These are phyloP conservation scores for Phialocephala subalpina DNA, from an alignment of 2,329 filamentous ascomycete species.

Conservation along the genomic window DNA sequence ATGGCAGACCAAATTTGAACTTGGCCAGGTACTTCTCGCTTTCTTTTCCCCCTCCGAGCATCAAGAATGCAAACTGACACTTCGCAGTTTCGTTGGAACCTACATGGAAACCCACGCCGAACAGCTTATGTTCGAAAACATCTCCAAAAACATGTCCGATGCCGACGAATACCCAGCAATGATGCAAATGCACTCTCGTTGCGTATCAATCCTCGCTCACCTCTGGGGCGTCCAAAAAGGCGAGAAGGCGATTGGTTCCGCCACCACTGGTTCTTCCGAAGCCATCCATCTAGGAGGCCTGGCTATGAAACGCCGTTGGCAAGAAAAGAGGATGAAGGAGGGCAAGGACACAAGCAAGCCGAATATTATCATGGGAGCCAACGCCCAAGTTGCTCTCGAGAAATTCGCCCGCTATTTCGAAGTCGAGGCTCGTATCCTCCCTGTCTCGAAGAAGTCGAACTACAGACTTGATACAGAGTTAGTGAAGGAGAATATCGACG, in stretches of 20 bases:
- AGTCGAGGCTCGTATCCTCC: slow-evolving; percentile 71
- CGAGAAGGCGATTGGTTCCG: slow-evolving; percentile 72
- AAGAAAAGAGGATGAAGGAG: slow-evolving; percentile 64
- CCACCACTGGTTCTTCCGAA: slow-evolving; percentile 76
- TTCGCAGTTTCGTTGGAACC: slow-evolving; percentile 69
- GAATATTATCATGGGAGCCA: slow-evolving; percentile 79
- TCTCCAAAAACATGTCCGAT: slow-evolving; percentile 77
- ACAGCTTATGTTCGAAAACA: slow-evolving; percentile 71
- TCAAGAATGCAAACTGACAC: slow-evolving; percentile 15
- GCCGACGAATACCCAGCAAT: slow-evolving; percentile 70
- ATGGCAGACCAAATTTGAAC: slow-evolving; percentile 73
- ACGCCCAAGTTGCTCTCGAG: slow-evolving; percentile 76
- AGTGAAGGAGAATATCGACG: slow-evolving; percentile 73
- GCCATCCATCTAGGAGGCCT: slow-evolving; percentile 75
- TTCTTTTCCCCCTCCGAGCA: background rate
- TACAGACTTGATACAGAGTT: slow-evolving; percentile 69
- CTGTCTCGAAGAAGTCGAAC: slow-evolving; percentile 66
- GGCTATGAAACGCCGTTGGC: slow-evolving; percentile 80
- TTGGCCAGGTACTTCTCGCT: slow-evolving; percentile 57
- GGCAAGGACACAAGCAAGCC: slow-evolving; percentile 71
- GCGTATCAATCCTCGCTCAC: slow-evolving; percentile 72
- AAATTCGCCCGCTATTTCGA: slow-evolving; percentile 81
- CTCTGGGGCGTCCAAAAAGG: slow-evolving; percentile 69
- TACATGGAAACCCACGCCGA: slow-evolving; percentile 75
- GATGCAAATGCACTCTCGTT: slow-evolving; percentile 69